A percentile compares a stretch with the other conserved stretches of the same genome.
phyloP scores from a whole-genome alignment of 176 grass and related monocot species.

The Oryza punctata region DNA sequence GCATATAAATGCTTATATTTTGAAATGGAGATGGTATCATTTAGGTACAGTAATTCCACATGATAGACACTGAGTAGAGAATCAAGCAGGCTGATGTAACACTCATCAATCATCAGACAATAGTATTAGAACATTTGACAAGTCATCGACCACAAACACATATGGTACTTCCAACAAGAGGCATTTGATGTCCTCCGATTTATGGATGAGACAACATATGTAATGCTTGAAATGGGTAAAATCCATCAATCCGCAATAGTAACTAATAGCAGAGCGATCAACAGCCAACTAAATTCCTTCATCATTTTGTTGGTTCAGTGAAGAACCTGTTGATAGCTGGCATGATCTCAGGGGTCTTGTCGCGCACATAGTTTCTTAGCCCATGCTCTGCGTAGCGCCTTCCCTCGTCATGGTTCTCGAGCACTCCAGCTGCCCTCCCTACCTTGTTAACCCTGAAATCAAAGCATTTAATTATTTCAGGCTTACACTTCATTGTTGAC shows the following conservation, averaged over 20 bases:
- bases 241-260: background rate
- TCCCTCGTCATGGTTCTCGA: constrained; percentile 75
- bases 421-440: constrained; percentile 68
- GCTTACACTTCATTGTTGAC: background rate
- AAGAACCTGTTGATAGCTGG: constrained; percentile 80
- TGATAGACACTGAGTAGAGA: background rate
- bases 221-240: constrained; percentile 14
- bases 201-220: constrained; percentile 33
- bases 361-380: constrained; percentile 60
- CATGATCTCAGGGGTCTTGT: constrained; percentile 81
- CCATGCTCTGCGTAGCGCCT: constrained; percentile 63
- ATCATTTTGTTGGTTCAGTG: constrained; percentile 56
- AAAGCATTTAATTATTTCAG: background rate
- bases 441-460: constrained; percentile 73
- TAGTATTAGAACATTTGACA: background rate
- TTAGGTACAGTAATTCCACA: constrained; percentile 1
- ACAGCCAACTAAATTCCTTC: constrained; percentile 24
- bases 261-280: constrained; percentile 5
- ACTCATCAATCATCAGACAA: constrained; percentile 22
- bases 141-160: constrained; percentile 19
- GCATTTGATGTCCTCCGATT: constrained; percentile 20
- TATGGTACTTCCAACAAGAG: constrained; percentile 25
- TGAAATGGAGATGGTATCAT: background rate
- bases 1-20: no score
- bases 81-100: background rate